phyloP scores from a whole-genome alignment of 805 yeast species.

The Middelhovenomyces tepae region DNA sequence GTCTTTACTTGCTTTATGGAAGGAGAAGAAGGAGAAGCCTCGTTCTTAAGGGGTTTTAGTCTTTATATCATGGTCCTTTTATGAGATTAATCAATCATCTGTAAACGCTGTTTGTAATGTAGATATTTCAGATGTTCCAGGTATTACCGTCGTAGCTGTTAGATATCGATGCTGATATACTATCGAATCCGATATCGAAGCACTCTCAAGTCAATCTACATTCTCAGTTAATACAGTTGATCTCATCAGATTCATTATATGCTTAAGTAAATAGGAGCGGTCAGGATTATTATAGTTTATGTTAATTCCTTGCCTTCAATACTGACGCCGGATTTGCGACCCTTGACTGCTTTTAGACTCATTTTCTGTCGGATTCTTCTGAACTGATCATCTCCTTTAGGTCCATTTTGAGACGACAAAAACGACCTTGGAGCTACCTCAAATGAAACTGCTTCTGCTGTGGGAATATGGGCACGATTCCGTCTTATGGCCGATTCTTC shows the following conservation, averaged over 20 bases:
- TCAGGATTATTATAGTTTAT: constrained; percentile 12
- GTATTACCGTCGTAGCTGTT: no score
- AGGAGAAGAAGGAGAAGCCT: constrained; percentile 99
- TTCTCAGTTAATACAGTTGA: no score
- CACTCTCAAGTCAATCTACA: no score
- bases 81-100: no score
- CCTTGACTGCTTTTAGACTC: constrained; percentile 32
- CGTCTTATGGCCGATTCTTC: constrained; percentile 88
- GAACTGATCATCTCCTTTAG: constrained; percentile 50
- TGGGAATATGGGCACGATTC: constrained; percentile 94
- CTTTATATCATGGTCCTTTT: no score
- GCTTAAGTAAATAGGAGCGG: no score
- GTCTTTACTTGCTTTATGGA: constrained; percentile 98
- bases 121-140: no score
- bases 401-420: constrained; percentile 1
- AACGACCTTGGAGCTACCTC: constrained; percentile 76
- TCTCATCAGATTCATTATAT: no score
- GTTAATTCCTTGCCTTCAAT: constrained; percentile 55
- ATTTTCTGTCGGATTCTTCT: constrained; percentile 61
- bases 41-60: constrained; percentile 60
- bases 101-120: no score
- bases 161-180: no score
- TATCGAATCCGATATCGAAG: no score
- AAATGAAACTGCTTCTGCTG: constrained; percentile 78
- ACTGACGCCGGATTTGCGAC: constrained; percentile 63